Evolutionary conservation across 768 basidiomycete genomes (phyloP).

Genomic region (Tulasnella sp.): DNA sequence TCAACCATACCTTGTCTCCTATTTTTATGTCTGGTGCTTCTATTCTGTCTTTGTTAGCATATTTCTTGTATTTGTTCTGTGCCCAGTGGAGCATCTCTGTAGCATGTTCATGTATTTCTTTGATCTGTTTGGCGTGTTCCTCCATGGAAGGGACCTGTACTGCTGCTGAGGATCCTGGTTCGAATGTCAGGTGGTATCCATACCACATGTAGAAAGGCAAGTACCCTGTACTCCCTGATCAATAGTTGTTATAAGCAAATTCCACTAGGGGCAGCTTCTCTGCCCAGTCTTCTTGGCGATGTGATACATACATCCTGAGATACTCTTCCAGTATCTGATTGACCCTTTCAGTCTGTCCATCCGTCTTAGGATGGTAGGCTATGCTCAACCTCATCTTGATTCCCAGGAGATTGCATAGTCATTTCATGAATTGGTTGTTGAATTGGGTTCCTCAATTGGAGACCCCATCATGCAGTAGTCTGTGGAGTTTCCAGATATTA

Average conservation of each 20-base stretch:
- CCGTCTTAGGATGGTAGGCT: conserved; percentile 36
- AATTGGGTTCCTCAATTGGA: conserved; percentile 14
- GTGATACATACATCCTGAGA: conserved; percentile 28
- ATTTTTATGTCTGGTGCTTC: not conserved
- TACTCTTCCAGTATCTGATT: conserved; percentile 30
- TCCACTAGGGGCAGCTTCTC: conserved; percentile 32
- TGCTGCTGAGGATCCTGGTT: not conserved
- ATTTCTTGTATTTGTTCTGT: not conserved
- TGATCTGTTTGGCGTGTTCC: not conserved
- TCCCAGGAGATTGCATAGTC: conserved; percentile 21
- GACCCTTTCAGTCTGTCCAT: conserved; percentile 30
- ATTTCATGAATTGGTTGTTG: not conserved
- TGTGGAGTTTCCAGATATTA: conserved; percentile 25
- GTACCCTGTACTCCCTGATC: conserved; percentile 26
- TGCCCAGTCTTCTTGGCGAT: conserved; percentile 36
- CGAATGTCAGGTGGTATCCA: conserved; percentile 22
- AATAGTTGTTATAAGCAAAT: conserved; percentile 32
- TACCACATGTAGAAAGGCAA: conserved; percentile 31
- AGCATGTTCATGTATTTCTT: not conserved
- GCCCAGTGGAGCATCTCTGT: not conserved
- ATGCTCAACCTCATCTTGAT: conserved; percentile 26
- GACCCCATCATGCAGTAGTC: not conserved
- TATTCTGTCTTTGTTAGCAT: not conserved
- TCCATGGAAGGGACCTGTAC: too few relatives aligned
- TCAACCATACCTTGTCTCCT: not conserved